Percentiles rank a stretch among this genome's conserved stretches.
phyloP scores from a whole-genome alignment of 2,329 filamentous ascomycete species.

The Fusarium solani-melongenae region DNA sequence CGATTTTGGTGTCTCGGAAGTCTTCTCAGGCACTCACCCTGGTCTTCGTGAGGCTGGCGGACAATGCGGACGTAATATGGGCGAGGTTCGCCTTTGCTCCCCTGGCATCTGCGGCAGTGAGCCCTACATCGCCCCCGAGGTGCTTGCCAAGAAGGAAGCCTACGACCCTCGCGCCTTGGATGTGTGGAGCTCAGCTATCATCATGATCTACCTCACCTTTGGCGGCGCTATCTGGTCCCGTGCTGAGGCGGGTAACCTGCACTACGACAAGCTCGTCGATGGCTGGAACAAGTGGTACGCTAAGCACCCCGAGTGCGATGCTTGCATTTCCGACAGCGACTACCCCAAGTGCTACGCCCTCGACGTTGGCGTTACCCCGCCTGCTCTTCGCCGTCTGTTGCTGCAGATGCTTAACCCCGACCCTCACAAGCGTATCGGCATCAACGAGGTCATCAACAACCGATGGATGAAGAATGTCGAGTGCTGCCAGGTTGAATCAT shows the following conservation, averaged over 20 bases:
- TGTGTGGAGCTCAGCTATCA: conserved; percentile 86
- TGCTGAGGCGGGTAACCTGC: conserved; percentile 66
- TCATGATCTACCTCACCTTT: conserved; percentile 82
- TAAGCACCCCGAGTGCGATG: conserved; percentile 58
- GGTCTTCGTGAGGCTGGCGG: conserved; percentile 79
- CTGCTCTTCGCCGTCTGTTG: conserved; percentile 75
- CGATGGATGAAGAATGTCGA: conserved; percentile 80
- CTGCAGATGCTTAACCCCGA: conserved; percentile 87
- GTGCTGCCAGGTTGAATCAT: conserved; percentile 80
- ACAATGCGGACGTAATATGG: conserved; percentile 79
- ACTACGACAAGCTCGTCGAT: conserved; percentile 72
- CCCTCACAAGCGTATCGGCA: conserved; percentile 75
- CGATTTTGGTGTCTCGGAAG: conserved; percentile 90
- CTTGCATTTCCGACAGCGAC: conserved; percentile 63
- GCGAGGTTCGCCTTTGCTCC: conserved; percentile 74
- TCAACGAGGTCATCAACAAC: conserved; percentile 75
- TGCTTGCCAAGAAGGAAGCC: conserved; percentile 72
- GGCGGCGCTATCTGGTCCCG: conserved; percentile 79
- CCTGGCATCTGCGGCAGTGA: conserved; percentile 87
- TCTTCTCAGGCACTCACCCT: conserved; percentile 85
- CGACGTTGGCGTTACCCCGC: conserved; percentile 73
- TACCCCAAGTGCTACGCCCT: conserved; percentile 75
- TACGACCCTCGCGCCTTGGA: conserved; percentile 84
- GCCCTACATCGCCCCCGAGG: conserved; percentile 89
- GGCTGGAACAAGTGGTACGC: conserved; percentile 77